Evolutionary conservation across 306 rosid genomes (phyloP).

Genomic region (Quercus glauca): DNA sequence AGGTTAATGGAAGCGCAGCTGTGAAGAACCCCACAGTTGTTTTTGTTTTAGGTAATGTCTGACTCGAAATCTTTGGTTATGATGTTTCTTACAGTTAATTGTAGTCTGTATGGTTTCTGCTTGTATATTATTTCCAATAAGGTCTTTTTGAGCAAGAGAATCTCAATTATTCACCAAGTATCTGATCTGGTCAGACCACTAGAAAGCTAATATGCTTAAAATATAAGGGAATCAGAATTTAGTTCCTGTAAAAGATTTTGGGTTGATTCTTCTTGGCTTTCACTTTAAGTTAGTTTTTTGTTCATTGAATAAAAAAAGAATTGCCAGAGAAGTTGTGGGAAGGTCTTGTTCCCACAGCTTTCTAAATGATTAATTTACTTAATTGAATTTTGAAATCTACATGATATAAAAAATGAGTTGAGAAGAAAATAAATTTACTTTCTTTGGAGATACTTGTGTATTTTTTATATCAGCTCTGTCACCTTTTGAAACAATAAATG

Average conservation of each 20-base stretch:
- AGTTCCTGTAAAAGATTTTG: too few relatives aligned
- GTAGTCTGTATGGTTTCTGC: not conserved
- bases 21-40: slow-evolving; percentile 79
- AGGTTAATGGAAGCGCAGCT: slow-evolving; percentile 45
- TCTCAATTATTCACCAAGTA: not conserved
- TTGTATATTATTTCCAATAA: not conserved
- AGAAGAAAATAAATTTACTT: not conserved
- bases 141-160: not conserved
- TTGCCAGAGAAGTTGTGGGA: too few relatives aligned
- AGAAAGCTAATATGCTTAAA: too few relatives aligned
- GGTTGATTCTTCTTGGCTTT: too few relatives aligned
- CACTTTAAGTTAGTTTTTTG: too few relatives aligned
- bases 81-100: not conserved
- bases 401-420: not conserved
- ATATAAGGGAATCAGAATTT: too few relatives aligned
- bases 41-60: slow-evolving; percentile 86
- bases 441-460: not conserved
- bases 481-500: not conserved
- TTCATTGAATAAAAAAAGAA: too few relatives aligned
- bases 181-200: too few relatives aligned
- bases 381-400: not conserved
- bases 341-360: not conserved
- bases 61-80: slow-evolving; percentile 6
- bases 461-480: not conserved
- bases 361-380: not conserved